Conservation (phyloP, 495 filamentous ascomycete species). For the Clavariopsis aquatica region DNA sequence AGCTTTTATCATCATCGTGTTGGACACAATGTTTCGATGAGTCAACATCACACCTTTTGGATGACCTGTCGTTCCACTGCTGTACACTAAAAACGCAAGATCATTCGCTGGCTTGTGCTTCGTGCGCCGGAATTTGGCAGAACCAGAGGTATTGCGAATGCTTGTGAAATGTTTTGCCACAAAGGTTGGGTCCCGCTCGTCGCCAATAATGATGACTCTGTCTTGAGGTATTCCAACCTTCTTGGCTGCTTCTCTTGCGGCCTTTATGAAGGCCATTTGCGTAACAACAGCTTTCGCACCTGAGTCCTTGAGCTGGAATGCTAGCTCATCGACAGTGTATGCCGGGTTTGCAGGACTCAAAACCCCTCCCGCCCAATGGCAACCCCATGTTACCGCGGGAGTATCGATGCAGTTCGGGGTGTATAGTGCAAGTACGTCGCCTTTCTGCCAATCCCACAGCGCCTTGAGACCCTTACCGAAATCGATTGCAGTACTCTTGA, state of each 20-base stretch:
- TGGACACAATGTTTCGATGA: slow-evolving; percentile 79
- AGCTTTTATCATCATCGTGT: slow-evolving; percentile 58
- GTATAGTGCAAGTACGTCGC: slow-evolving; percentile 54
- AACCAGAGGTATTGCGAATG: slow-evolving; percentile 61
- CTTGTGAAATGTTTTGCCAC: slow-evolving; percentile 75
- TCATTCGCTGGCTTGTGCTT: slow-evolving; percentile 59
- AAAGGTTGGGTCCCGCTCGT: slow-evolving; percentile 61
- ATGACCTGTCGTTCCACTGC: slow-evolving; percentile 84
- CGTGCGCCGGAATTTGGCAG: slow-evolving; percentile 51
- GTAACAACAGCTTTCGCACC: slow-evolving; percentile 77
- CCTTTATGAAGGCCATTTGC: slow-evolving; percentile 60
- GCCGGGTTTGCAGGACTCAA: slow-evolving; percentile 83
- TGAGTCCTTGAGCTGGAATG: slow-evolving; percentile 82
- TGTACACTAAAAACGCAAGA: slow-evolving; percentile 73
- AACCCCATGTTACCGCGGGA: slow-evolving; percentile 66
- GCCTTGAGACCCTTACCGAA: slow-evolving; percentile 80
- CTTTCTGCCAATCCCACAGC: slow-evolving; percentile 76
- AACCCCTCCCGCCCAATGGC: slow-evolving; percentile 80
- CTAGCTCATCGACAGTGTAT: slow-evolving; percentile 83
- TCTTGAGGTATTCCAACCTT: slow-evolving; percentile 65
- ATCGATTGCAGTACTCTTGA: slow-evolving; percentile 63
- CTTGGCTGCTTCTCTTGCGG: slow-evolving; percentile 66
- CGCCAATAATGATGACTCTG: slow-evolving; percentile 76
- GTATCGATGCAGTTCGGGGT: slow-evolving; percentile 49
- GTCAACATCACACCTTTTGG: slow-evolving; percentile 93